Base-by-base conservation (phyloP, 164 flowering plant genomes). In the Umbellularia californica region DNA sequence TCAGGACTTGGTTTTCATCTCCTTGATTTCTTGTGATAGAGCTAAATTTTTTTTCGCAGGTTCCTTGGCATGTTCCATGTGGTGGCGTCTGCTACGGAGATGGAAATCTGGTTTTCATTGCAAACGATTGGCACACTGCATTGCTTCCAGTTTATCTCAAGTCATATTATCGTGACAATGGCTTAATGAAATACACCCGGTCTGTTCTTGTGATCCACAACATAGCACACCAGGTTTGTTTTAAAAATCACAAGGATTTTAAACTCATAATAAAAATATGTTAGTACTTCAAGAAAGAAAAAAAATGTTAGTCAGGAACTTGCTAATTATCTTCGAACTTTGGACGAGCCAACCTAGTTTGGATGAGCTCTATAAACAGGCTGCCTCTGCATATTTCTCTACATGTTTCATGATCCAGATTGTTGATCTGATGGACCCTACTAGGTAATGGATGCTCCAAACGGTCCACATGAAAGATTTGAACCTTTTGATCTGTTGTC, bases 61-160 rank as follows among this genome's bases (percentile, higher is more conserved):
- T 93, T 62, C 96, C 92, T 72, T 95, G 98, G 98, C 74, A 92
- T 83, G 95, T 95, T 68, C 99, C 99, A 60, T 93, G 98, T 77
- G 99, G 98, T 68, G 99, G 99, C 70, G 85, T 90, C 74, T 87
- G 94, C 88, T 95, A 95, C 74, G 99, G 99, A 74, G 99, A 95
- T 88, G 98, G 97, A 72, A 92, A 93, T 85, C 80, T 96, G 81
- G 95, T 84, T 76, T 95, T 92, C 81, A 87, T 95, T 79, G 99
- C 99, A 30, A 96, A 96, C 83, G 99, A 96, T 83, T 96, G 99
- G 99, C 99, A 96, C 80, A 90, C 99, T 58, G 97, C 98, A 19
- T 78, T 96, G 81, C 69, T 96, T 70, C 98, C 99, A 5, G 98
- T 92, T 50, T 96, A 93, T 82, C 86, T 96, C 72, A 92, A 90